phyloP scores from a whole-genome alignment of 2,329 filamentous ascomycete genomes.

The Calycina marina region DNA sequence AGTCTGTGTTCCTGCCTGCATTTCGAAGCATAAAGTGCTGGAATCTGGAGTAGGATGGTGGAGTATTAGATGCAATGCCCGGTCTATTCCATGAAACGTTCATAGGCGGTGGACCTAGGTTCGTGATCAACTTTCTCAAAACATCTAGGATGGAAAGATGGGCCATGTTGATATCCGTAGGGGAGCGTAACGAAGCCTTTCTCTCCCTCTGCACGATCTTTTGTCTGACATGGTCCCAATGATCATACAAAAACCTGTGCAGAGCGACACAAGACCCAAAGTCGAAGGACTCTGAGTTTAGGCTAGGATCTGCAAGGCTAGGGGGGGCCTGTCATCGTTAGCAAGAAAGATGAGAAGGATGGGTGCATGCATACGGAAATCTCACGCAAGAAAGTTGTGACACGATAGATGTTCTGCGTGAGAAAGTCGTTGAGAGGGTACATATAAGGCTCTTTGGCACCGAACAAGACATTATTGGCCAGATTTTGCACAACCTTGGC shows the following conservation, averaged over 20 bases:
- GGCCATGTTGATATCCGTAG: slow-evolving; percentile 35
- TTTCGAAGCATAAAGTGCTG: slow-evolving; percentile 62
- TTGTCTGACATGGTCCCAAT: slow-evolving; percentile 56
- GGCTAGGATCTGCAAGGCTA: slow-evolving; percentile 28
- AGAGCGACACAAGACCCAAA: slow-evolving; percentile 58
- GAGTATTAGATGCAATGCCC: slow-evolving; percentile 46
- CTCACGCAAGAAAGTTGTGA: slow-evolving; percentile 51
- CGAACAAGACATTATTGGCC: slow-evolving; percentile 58
- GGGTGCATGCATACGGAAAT: slow-evolving; percentile 40
- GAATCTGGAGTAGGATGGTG: slow-evolving; percentile 51
- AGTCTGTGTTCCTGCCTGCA: slow-evolving; percentile 49
- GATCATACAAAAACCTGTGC: slow-evolving; percentile 55
- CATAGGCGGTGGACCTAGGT: slow-evolving; percentile 51
- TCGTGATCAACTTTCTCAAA: slow-evolving; percentile 46
- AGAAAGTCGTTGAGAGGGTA: slow-evolving; percentile 55
- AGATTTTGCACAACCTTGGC: slow-evolving; percentile 59
- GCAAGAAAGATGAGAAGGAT: slow-evolving; percentile 1
- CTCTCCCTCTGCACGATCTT: slow-evolving; percentile 45
- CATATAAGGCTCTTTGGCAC: slow-evolving; percentile 60
- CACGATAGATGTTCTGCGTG: slow-evolving; percentile 51
- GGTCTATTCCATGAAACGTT: slow-evolving; percentile 57
- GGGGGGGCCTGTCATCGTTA: slow-evolving; percentile 29
- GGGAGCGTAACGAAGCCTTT: slow-evolving; percentile 39
- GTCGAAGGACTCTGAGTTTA: slow-evolving; percentile 41
- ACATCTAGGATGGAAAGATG: slow-evolving; percentile 44